These are phyloP conservation scores for Xylariaceae sp. DNA, from an alignment of 2,329 filamentous ascomycete species.

Conservation along the genomic window DNA sequence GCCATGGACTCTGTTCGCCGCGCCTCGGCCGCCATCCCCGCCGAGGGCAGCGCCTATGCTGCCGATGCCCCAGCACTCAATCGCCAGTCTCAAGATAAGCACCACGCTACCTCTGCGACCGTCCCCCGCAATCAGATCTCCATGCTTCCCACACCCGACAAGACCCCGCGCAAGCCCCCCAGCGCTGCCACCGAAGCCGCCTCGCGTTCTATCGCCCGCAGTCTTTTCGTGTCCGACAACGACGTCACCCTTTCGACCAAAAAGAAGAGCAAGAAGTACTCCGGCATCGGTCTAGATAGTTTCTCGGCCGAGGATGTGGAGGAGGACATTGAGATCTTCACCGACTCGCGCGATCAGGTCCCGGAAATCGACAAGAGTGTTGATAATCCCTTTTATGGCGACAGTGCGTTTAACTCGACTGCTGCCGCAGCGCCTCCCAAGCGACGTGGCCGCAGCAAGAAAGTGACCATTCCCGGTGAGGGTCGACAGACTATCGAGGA, in stretches of 20 bases:
- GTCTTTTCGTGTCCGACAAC: constrained; percentile 57
- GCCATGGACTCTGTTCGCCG: constrained; percentile 46
- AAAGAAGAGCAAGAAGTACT: constrained; percentile 56
- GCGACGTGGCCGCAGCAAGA: constrained; percentile 54
- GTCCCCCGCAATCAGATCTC: constrained; percentile 32
- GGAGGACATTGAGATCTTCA: constrained; percentile 67
- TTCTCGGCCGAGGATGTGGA: constrained; percentile 55
- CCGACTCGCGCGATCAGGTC: constrained; percentile 73
- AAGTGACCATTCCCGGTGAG: constrained; percentile 54
- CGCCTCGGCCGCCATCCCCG: constrained; percentile 42
- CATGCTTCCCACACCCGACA: constrained; percentile 70
- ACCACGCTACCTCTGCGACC: constrained; percentile 18
- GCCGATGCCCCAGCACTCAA: constrained; percentile 39
- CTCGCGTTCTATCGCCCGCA: constrained; percentile 54
- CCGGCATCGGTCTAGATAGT: constrained; percentile 52
- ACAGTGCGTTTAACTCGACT: constrained; percentile 34
- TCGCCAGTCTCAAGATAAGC: constrained; percentile 26
- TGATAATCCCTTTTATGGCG: constrained; percentile 69
- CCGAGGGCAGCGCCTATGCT: constrained; percentile 41
- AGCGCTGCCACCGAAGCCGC: constrained; percentile 47
- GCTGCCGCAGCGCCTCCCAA: constrained; percentile 38
- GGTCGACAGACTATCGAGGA: constrained; percentile 58
- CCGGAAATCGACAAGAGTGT: constrained; percentile 62
- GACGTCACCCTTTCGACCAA: constrained; percentile 57
- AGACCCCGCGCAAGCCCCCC: constrained; percentile 67